Evolutionary conservation across 2,329 filamentous ascomycete genomes (phyloP), one percentile per base, ranked within the genome.

Genomic region (Ceratocystis cubensis): DNA sequence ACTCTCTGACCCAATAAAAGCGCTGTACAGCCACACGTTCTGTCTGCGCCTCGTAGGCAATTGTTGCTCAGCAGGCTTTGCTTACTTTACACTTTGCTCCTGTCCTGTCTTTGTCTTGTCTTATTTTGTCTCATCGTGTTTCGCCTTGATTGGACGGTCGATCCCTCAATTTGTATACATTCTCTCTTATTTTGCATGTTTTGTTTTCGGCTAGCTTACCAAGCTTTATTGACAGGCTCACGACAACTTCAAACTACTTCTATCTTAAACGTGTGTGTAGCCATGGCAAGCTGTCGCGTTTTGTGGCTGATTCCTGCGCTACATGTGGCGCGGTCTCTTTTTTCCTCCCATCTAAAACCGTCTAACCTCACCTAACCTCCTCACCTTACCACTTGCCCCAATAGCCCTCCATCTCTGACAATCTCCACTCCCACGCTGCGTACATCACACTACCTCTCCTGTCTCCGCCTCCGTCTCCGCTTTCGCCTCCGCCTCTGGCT

Each of bases 21-120:
- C 41, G 8, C 61, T 62, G 37, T 62, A 45, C 61, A 28, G 37
- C 61, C 44, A 17, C 37, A 46, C 61, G 37, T 62, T 62, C 61
- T n/a, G 22, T 48, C 37, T 59, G 56, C 56, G 56, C 56, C 56
- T 59, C 56, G 17, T 15, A 59, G 28, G 25, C 48, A 53, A 53
- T 6, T 17, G 37, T 41, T 41, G 37, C 37, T 41, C 37, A 41
- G 8, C 37, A 41, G 13, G 37, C 37, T 41, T 15, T 41, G 37
- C 37, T 41, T 15, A 41, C 37, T 41, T 15, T 41, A 41, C 37
- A 41, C 37, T 41, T 41, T 41, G 37, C 13, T 13, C 37, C 13
- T 41, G 37, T 15, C 37, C 37, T 15, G 37, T 41, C 37, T 41
- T 41, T 41, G 37, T 15, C 13, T 13, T 41, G 37, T 41, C 37